Evolutionary conservation across 371 early-diverging fungal genomes (phyloP), one percentile per base, ranked within the genome.

Genomic region (Lichtheimia ramosa): DNA sequence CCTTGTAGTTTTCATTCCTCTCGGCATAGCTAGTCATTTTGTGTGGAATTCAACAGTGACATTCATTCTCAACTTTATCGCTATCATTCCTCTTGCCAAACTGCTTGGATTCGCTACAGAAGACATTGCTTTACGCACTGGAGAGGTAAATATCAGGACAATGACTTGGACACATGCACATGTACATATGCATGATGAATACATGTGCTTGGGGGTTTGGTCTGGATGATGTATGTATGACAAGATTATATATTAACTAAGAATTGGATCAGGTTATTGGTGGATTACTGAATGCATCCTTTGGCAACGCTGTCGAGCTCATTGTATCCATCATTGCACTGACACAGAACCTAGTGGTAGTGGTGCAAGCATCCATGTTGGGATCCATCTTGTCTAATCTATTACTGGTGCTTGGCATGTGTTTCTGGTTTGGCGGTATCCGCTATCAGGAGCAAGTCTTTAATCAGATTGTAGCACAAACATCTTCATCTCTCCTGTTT

Each of bases 321-420:
- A 84, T 92, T 43, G 77, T 93, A 43, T 85, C 87, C 14, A 78
- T 96, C 43, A 71, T 95, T 59, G 92, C 96, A 0, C 71, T 96
- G 28, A 79, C 79, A 0, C 71, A 89, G 54, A 89, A 89, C 51
- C 73, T 93, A 50, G 75, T 94, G 3, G 66, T 74, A 2, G 92
- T 96, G 13, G 95, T 94, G 42, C 93, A 95, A 68, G 86, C 92
- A 0, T 91, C 93, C n/a, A 79, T 94, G 64, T 70, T 94, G 0
- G 94, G 95, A 3, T 92, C 92, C 5, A 89, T 94, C 24, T 75
- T 95, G n/a, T 92, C 92, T 58, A 95, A 94, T 73, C 64, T 95
- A 28, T 75, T 94, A 13, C 71, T 94, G 39, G 90, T 88, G 1
- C 64, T 86, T 1, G 92, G 92, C 43, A 82, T 90, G 72, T 91